Conservation (phyloP, 345 rosid species). For the Atalantia buxifolia region DNA sequence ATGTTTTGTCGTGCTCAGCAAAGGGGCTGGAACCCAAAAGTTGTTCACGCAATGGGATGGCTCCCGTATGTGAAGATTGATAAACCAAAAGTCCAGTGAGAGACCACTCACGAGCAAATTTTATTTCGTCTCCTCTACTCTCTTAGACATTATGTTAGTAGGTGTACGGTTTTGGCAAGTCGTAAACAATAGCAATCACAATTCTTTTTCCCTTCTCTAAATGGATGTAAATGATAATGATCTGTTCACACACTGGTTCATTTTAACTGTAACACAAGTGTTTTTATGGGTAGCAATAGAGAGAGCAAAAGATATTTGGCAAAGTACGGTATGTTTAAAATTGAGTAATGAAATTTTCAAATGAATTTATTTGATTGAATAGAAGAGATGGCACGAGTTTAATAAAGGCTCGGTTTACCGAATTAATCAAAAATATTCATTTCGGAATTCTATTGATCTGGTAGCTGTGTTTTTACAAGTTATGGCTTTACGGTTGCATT, state of each 20-base stretch:
- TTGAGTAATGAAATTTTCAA: too few species aligned
- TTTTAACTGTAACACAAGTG: background rate
- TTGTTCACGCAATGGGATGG: conserved; percentile 47
- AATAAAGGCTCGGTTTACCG: too few species aligned
- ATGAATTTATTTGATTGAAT: too few species aligned
- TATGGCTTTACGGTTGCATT: too few species aligned
- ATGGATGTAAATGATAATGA: conserved; percentile 14
- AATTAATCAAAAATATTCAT: too few species aligned
- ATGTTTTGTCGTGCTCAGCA: conserved; percentile 98
- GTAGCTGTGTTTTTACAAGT: too few species aligned
- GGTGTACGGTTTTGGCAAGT: conserved; percentile 8
- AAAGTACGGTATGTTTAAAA: background rate
- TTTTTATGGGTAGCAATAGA: background rate
- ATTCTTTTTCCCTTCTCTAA: background rate
- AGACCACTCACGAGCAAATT: background rate
- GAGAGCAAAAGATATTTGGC: background rate
- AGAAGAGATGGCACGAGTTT: too few species aligned
- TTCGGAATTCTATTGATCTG: too few species aligned
- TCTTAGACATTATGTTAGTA: background rate
- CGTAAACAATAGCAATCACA: conserved; percentile 2
- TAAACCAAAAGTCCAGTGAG: conserved; percentile 65
- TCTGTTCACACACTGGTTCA: conserved; percentile 1
- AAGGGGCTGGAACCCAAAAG: conserved; percentile 69
- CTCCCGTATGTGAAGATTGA: conserved; percentile 82
- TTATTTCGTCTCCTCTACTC: too few species aligned